A percentile compares a stretch with the other conserved stretches of the same genome.
These are phyloP conservation scores for Cruciata laevipes DNA, from an alignment of 257 asterid species.

Conservation along the genomic window DNA sequence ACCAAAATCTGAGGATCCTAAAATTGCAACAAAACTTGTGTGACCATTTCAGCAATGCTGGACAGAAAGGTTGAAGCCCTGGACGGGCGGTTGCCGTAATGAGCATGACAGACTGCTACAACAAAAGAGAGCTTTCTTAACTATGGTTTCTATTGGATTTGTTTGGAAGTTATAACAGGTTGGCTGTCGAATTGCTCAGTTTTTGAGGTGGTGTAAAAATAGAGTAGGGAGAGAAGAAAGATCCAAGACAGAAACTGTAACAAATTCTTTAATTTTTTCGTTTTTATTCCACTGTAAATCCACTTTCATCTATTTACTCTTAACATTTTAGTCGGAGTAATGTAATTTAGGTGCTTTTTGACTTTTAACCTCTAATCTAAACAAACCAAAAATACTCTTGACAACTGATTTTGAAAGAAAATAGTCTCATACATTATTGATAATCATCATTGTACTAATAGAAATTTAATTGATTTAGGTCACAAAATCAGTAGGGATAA, in stretches of 20 bases:
- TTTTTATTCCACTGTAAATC: conserved; percentile 3
- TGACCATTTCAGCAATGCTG: neutral
- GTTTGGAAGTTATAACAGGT: conserved; percentile 3
- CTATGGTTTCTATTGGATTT: neutral
- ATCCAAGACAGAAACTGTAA: neutral
- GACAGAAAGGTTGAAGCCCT: conserved; percentile 12
- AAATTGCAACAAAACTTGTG: neutral
- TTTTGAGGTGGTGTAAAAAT: conserved; percentile 4
- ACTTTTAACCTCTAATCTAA: too few relatives aligned
- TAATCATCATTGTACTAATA: too few relatives aligned
- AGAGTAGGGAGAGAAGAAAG: conserved; percentile 1
- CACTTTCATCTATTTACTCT: neutral
- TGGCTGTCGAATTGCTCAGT: neutral
- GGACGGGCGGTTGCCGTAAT: conserved; percentile 7
- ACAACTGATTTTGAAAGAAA: too few relatives aligned
- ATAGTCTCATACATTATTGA: too few relatives aligned
- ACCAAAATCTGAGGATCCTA: neutral
- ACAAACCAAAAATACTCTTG: too few relatives aligned
- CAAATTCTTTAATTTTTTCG: neutral
- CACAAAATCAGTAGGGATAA: too few relatives aligned
- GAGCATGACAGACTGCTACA: neutral
- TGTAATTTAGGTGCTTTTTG: neutral
- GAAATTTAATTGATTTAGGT: too few relatives aligned
- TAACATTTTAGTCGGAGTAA: neutral
- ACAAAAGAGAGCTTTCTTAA: neutral